Evolutionary conservation across 2,329 filamentous ascomycete genomes (phyloP).

Genomic region (Nemania sp.): DNA sequence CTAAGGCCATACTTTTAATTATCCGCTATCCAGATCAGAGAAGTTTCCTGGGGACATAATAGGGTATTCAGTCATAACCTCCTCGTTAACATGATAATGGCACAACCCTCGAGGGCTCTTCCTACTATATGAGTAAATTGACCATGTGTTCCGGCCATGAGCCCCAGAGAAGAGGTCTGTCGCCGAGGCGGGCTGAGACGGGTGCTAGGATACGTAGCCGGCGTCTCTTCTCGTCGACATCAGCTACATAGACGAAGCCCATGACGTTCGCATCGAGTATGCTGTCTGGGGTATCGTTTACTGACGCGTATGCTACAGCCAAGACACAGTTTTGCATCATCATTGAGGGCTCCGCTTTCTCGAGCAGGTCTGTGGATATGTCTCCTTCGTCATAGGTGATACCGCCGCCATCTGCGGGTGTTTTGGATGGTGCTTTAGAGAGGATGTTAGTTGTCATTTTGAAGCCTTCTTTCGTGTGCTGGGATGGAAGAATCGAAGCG

Average conservation of each 20-base stretch:
- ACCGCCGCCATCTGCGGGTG: slow-evolving; percentile 32
- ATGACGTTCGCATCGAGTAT: slow-evolving; percentile 86
- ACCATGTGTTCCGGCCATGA: slow-evolving; percentile 88
- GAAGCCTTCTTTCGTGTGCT: neutral
- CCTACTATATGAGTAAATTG: slow-evolving; percentile 67
- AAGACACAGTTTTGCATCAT: slow-evolving; percentile 84
- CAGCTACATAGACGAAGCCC: slow-evolving; percentile 92
- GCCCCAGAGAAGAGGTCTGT: slow-evolving; percentile 84
- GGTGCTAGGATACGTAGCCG: slow-evolving; percentile 86
- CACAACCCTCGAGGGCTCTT: neutral
- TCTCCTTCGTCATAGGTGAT: slow-evolving; percentile 40
- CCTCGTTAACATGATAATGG: neutral
- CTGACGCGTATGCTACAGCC: slow-evolving; percentile 82
- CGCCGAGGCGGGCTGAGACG: slow-evolving; percentile 82
- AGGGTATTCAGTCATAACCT: neutral
- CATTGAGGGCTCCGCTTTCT: slow-evolving; percentile 73
- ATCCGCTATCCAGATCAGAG: neutral
- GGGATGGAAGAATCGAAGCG: neutral
- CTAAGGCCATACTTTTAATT: neutral
- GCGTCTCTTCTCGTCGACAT: slow-evolving; percentile 86
- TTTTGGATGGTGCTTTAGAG: slow-evolving; percentile 19
- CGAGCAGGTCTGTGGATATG: slow-evolving; percentile 58
- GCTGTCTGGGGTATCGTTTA: slow-evolving; percentile 75
- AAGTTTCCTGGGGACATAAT: neutral
- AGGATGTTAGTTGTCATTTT: slow-evolving; percentile 10